Conservation (phyloP, 805 yeast species). For the Kregervanrija pseudodelftensis region DNA sequence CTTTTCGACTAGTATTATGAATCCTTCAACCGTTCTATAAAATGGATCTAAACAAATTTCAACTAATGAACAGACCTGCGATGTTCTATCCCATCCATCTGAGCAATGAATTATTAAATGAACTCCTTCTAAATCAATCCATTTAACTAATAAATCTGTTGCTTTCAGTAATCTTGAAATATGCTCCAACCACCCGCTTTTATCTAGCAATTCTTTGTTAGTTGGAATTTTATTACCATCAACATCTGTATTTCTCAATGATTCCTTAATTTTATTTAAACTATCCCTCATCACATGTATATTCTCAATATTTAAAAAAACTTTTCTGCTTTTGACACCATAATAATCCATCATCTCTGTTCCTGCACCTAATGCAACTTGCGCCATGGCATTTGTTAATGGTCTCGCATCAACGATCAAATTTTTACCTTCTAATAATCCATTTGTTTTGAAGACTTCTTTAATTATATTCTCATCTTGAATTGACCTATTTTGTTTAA, state of each 20-base stretch:
- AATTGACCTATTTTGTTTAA: slow-evolving; percentile 77
- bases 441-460: slow-evolving; percentile 64
- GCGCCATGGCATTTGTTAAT: slow-evolving; percentile 90
- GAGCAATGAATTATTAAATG: slow-evolving; percentile 89
- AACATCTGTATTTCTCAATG: slow-evolving; percentile 62
- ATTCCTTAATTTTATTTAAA: slow-evolving; percentile 51
- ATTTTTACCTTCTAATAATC: slow-evolving; percentile 32
- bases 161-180: slow-evolving; percentile 62
- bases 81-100: slow-evolving; percentile 98
- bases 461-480: slow-evolving; percentile 83
- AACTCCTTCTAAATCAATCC: slow-evolving; percentile 75
- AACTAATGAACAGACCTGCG: slow-evolving; percentile 78
- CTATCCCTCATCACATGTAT: slow-evolving; percentile 94
- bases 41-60: slow-evolving; percentile 88
- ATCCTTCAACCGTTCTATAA: slow-evolving; percentile 82
- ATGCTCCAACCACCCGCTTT: slow-evolving; percentile 76
- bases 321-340: slow-evolving; percentile 44
- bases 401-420: slow-evolving; percentile 90
- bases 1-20: slow-evolving; percentile 77
- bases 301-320: slow-evolving; percentile 87
- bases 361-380: slow-evolving; percentile 97
- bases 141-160: slow-evolving; percentile 69
- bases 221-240: slow-evolving; percentile 31
- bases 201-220: slow-evolving; percentile 49
- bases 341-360: slow-evolving; percentile 88